Evolutionary conservation across 2,329 filamentous ascomycete genomes (phyloP), one percentile per base, ranked within the genome.

Genomic region (Aspergillus transmontanensis): DNA sequence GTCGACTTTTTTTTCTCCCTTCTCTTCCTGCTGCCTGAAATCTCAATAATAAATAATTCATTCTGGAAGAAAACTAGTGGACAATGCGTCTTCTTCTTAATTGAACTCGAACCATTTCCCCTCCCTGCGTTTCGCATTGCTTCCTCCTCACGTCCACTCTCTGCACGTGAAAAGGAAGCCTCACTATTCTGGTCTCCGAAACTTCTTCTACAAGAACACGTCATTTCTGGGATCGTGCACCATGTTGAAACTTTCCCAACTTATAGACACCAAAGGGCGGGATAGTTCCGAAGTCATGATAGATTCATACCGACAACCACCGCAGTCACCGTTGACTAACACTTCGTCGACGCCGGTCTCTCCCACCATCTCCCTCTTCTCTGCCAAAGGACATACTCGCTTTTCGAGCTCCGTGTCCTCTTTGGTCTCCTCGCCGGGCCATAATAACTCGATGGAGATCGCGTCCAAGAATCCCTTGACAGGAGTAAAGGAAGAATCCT

Each of bases 401-500:
- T 74, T 79, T 59, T 80, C 78, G 16, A 94, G 92, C 79, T 95
- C 93, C 0, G 85, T 86, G 32, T 96, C 93, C 1, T 96, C 93
- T 6, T 83, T 91, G 10, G 81, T 84, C 66, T 89, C 83, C 60
- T 89, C 84, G 64, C 89, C 84, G 63, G 84, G 80, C 57, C 83
- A 81, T 63, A 79, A 79, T 45, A 80, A 78, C 60, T 80, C 78
- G 34, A 79, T 80, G 65, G 86, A 88, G 67, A 75, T 77, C 58
- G 75, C 77, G 32, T 83, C 84, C 71, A 92, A 92, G 78, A 85
- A 87, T 64, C 85, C 84, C 58, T 83, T 97, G 65, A 90, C 92
- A 19, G 91, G 95, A 71, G 90, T 97, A 23, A 87, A 93, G 72
- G 94, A 97, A 76, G 93, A 96, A 72, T 89, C 90, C 2, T 79